Conservation (phyloP, 2,329 filamentous ascomycete species). For the Arachnopeziza araneosa region DNA sequence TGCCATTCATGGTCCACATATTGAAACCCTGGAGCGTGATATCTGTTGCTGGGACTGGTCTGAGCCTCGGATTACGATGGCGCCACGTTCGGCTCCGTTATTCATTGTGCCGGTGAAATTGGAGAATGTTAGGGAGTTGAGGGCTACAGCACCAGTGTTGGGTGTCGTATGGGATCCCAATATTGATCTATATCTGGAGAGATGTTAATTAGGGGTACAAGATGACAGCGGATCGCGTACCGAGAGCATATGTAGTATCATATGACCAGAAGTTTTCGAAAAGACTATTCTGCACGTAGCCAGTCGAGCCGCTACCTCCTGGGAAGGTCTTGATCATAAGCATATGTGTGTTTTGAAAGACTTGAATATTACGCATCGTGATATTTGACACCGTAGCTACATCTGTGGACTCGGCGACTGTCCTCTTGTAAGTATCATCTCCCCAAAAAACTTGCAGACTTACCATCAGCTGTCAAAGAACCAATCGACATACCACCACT, state of each 20-base stretch:
- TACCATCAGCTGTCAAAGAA: slow-evolving; percentile 21
- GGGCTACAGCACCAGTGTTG: slow-evolving; percentile 24
- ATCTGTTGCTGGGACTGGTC: slow-evolving; percentile 30
- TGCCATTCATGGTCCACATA: slow-evolving; percentile 31
- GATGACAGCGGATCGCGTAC: neutral
- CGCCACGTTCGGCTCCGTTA: slow-evolving; percentile 26
- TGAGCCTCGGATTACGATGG: slow-evolving; percentile 30
- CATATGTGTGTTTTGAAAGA: slow-evolving; percentile 33
- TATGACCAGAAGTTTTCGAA: slow-evolving; percentile 30
- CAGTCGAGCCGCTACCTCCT: slow-evolving; percentile 29
- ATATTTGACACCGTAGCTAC: slow-evolving; percentile 15
- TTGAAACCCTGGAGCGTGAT: slow-evolving; percentile 31
- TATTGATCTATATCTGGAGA: slow-evolving; percentile 23
- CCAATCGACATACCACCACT: slow-evolving; percentile 35
- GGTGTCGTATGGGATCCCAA: slow-evolving; percentile 21
- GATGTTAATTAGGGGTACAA: neutral
- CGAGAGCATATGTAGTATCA: slow-evolving; percentile 21
- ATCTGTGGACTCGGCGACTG: slow-evolving; percentile 2
- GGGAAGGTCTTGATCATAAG: slow-evolving; percentile 37
- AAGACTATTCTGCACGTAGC: slow-evolving; percentile 32
- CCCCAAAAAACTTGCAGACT: neutral
- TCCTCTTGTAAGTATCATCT: neutral
- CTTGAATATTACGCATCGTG: slow-evolving; percentile 31
- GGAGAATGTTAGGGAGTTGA: slow-evolving; percentile 21
- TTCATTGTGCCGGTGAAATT: slow-evolving; percentile 32